These are phyloP conservation scores for Penicillium sp. DNA, from an alignment of 2,329 filamentous ascomycete species.

Conservation along the genomic window DNA sequence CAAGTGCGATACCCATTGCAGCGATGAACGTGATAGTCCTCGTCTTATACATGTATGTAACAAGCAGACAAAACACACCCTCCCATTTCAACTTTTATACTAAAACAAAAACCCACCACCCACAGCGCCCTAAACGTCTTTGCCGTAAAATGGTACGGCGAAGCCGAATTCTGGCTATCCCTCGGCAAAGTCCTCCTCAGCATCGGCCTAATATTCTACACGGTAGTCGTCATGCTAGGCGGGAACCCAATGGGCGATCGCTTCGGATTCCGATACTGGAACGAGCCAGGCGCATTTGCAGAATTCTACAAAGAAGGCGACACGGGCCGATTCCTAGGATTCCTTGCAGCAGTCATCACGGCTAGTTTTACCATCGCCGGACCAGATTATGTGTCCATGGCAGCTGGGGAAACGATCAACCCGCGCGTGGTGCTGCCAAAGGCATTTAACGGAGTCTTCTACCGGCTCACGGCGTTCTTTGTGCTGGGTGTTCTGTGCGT, in stretches of 20 bases:
- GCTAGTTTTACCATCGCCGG: conserved; percentile 71
- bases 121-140: conserved; percentile 65
- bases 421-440: conserved; percentile 71
- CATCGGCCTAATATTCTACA: conserved; percentile 72
- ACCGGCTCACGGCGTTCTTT: conserved; percentile 76
- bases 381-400: conserved; percentile 68
- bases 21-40: conserved; percentile 53
- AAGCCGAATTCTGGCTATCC: conserved; percentile 76
- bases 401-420: conserved; percentile 72
- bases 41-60: conserved; percentile 47
- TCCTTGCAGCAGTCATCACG: conserved; percentile 74
- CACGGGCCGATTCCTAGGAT: conserved; percentile 75
- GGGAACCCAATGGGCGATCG: conserved; percentile 74
- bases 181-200: conserved; percentile 74
- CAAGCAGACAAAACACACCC: background rate
- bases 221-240: conserved; percentile 81
- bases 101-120: background rate
- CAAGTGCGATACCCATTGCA: conserved; percentile 48
- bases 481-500: conserved; percentile 73
- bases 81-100: background rate
- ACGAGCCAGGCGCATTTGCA: conserved; percentile 69
- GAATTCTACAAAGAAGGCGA: conserved; percentile 66
- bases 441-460: conserved; percentile 79
- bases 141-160: conserved; percentile 74
- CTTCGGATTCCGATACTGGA: conserved; percentile 74